These are phyloP conservation scores for Pseudozyma tsukubaensis DNA, from an alignment of 1,284 basidiomycete species.

Conservation along the genomic window DNA sequence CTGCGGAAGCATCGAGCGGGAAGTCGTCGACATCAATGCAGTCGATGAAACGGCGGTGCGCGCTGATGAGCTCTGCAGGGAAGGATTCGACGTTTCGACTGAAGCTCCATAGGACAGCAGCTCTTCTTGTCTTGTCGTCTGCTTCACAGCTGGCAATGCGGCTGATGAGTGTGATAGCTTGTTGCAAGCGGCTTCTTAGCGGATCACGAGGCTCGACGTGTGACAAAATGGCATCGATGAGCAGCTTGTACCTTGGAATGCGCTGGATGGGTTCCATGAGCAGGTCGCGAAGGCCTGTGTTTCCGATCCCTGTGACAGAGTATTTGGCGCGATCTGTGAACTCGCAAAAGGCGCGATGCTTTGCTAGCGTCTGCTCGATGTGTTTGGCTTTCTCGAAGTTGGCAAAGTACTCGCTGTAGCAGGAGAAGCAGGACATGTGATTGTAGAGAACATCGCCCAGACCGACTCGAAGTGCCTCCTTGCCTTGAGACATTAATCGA, in stretches of 20 bases:
- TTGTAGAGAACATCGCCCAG: conserved; percentile 86
- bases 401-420: conserved; percentile 88
- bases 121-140: conserved; percentile 88
- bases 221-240: conserved; percentile 76
- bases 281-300: conserved; percentile 84
- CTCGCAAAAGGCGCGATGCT: conserved; percentile 81
- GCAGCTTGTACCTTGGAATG: conserved; percentile 92
- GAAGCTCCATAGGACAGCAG: conserved; percentile 88
- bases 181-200: conserved; percentile 76
- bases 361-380: conserved; percentile 85
- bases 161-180: conserved; percentile 86
- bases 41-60: conserved; percentile 87
- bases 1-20: conserved; percentile 31
- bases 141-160: conserved; percentile 92
- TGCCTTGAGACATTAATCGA: conserved; percentile 72
- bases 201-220: conserved; percentile 55
- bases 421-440: conserved; percentile 76
- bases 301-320: conserved; percentile 81
- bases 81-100: conserved; percentile 88
- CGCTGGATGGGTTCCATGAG: conserved; percentile 99
- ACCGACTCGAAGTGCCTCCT: conserved; percentile 72
- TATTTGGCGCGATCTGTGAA: conserved; percentile 84
- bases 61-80: conserved; percentile 74
- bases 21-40: conserved; percentile 91
- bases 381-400: conserved; percentile 92